Evolutionary conservation across 306 rosid species (phyloP).

Genomic region (Castanea mollissima): DNA sequence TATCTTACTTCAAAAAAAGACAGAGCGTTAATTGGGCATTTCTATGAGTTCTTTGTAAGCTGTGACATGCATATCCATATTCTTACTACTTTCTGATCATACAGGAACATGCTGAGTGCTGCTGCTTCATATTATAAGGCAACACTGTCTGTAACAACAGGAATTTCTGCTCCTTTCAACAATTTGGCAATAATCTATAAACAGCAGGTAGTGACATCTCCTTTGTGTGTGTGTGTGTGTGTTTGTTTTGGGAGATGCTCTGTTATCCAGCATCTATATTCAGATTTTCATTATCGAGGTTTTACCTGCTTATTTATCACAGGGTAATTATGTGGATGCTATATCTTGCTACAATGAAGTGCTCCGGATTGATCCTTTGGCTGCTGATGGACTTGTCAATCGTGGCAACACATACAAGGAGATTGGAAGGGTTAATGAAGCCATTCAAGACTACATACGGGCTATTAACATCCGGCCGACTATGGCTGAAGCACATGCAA

Average conservation of each 20-base stretch:
- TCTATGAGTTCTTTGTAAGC: neutral
- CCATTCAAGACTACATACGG: slow-evolving; percentile 80
- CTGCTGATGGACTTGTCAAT: slow-evolving; percentile 98
- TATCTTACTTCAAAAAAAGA: no score
- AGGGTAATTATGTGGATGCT: slow-evolving; percentile 98
- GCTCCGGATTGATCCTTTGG: slow-evolving; percentile 96
- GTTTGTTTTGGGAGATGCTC: neutral
- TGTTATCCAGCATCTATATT: neutral
- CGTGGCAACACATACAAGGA: slow-evolving; percentile 98
- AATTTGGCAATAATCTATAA: slow-evolving; percentile 92
- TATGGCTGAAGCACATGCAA: slow-evolving; percentile 99
- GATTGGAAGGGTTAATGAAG: slow-evolving; percentile 95
- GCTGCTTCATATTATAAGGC: slow-evolving; percentile 97
- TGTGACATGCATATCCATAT: neutral
- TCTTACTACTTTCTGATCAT: slow-evolving; percentile 11
- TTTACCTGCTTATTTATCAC: neutral
- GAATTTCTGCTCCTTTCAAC: slow-evolving; percentile 93
- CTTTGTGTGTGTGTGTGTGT: neutral
- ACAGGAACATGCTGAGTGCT: slow-evolving; percentile 91
- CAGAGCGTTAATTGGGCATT: neutral
- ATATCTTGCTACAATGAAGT: slow-evolving; percentile 98
- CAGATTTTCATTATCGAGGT: neutral
- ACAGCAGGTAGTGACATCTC: slow-evolving; percentile 63
- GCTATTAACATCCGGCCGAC: slow-evolving; percentile 82
- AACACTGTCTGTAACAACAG: slow-evolving; percentile 87